Conservation (phyloP, 805 yeast species). For the Starmerella bombicola region DNA sequence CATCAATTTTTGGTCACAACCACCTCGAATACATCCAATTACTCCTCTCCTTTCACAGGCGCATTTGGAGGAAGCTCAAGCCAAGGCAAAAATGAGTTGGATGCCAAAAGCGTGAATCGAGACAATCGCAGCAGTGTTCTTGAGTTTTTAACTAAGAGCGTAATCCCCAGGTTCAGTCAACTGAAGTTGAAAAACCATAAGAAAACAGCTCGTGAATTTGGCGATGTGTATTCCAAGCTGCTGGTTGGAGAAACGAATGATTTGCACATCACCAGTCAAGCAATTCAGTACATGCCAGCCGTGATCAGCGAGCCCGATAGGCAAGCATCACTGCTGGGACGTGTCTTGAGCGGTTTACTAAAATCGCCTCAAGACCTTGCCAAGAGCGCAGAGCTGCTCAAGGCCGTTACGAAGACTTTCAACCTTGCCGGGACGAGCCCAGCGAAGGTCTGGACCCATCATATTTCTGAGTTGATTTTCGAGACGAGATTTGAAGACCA, state of each 20-base stretch:
- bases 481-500: constrained; percentile 34
- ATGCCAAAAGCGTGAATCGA: background rate
- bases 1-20: constrained; percentile 50
- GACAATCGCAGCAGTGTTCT: background rate
- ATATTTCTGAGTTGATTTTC: constrained; percentile 51
- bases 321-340: constrained; percentile 37
- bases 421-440: constrained; percentile 20
- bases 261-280: constrained; percentile 25
- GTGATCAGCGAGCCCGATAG: constrained; percentile 52
- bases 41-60: background rate
- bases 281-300: constrained; percentile 33
- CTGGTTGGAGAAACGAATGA: constrained; percentile 14
- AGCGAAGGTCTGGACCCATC: constrained; percentile 49
- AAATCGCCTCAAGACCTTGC: constrained; percentile 9
- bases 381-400: constrained; percentile 8
- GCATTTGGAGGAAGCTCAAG: background rate
- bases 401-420: constrained; percentile 4
- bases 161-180: constrained; percentile 14
- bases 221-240: constrained; percentile 34
- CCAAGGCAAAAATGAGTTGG: background rate
- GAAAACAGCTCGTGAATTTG: constrained; percentile 45
- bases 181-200: constrained; percentile 10
- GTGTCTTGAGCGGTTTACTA: constrained; percentile 32
- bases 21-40: constrained; percentile 32
- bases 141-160: constrained; percentile 4